Conservation (phyloP, 1,284 basidiomycete genomes). For the Ganoderma leucocontextum region DNA sequence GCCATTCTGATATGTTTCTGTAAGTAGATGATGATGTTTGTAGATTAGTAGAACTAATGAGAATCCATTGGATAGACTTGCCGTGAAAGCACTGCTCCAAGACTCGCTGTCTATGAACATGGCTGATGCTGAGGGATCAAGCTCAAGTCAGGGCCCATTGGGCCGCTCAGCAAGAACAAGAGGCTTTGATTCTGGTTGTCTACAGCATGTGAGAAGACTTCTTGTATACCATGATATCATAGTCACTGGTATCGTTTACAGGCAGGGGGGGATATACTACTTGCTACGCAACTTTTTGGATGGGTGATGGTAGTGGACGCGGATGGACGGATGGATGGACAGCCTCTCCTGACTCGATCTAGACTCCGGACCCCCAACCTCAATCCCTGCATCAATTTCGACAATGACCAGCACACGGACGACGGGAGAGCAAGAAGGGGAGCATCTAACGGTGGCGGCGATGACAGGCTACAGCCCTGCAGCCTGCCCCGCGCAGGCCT, state of each 20-base stretch:
- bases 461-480: conserved; percentile 15
- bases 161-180: not conserved
- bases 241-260: conserved; percentile 34
- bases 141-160: not conserved
- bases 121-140: not conserved
- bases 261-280: conserved; percentile 26
- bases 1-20: not conserved
- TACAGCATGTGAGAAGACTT: conserved; percentile 25
- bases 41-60: not conserved
- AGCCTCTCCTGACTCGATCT: not conserved
- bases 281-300: conserved; percentile 32
- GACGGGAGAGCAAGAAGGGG: conserved; percentile 7
- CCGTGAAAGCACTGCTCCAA: not conserved
- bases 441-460: conserved; percentile 20
- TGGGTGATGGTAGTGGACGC: not conserved
- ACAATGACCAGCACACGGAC: conserved; percentile 5
- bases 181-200: conserved; percentile 13
- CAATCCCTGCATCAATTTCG: not conserved
- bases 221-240: conserved; percentile 33
- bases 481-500: conserved; percentile 22
- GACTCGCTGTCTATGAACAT: not conserved
- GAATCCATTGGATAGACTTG: not conserved
- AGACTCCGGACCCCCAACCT: not conserved
- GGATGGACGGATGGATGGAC: conserved; percentile 3
- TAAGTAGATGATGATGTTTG: not conserved